Percentiles rank a stretch among this genome's conserved stretches.
Evolutionary conservation across 805 yeast genomes (phyloP).

Genomic region (Candida chilensis): DNA sequence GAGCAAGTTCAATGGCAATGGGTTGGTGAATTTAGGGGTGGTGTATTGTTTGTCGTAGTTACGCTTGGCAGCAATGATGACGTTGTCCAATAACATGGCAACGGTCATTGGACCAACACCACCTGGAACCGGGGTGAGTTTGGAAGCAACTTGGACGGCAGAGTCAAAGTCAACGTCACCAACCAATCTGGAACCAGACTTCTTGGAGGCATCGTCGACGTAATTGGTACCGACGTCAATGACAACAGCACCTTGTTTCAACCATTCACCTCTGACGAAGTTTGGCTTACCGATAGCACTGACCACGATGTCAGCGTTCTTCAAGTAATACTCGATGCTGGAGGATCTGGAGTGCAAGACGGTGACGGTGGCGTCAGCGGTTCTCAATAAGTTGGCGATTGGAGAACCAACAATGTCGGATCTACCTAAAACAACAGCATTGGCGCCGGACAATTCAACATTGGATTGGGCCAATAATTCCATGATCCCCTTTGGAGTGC

Average conservation of each 20-base stretch:
- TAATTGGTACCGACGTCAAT: constrained; percentile 83
- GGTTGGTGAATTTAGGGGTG: constrained; percentile 36
- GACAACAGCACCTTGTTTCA: constrained; percentile 57
- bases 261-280: constrained; percentile 69
- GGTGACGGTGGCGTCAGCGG: constrained; percentile 71
- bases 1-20: constrained; percentile 46
- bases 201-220: constrained; percentile 54
- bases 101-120: constrained; percentile 94
- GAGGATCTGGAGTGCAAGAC: constrained; percentile 61
- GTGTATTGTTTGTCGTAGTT: constrained; percentile 27
- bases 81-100: constrained; percentile 71
- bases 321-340: constrained; percentile 34
- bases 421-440: constrained; percentile 81
- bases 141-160: constrained; percentile 44
- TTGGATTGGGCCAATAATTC: constrained; percentile 50
- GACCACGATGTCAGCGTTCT: constrained; percentile 66
- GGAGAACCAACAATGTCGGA: constrained; percentile 85
- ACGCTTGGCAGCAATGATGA: constrained; percentile 56
- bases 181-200: constrained; percentile 62
- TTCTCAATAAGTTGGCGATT: constrained; percentile 59
- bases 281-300: constrained; percentile 70
- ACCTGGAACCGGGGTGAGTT: constrained; percentile 85
- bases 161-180: constrained; percentile 70
- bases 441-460: constrained; percentile 49
- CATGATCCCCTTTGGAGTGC: constrained; percentile 79